Evolutionary conservation across 148 eudicot species (phyloP).

Genomic region (Fagopyrum tataricum): DNA sequence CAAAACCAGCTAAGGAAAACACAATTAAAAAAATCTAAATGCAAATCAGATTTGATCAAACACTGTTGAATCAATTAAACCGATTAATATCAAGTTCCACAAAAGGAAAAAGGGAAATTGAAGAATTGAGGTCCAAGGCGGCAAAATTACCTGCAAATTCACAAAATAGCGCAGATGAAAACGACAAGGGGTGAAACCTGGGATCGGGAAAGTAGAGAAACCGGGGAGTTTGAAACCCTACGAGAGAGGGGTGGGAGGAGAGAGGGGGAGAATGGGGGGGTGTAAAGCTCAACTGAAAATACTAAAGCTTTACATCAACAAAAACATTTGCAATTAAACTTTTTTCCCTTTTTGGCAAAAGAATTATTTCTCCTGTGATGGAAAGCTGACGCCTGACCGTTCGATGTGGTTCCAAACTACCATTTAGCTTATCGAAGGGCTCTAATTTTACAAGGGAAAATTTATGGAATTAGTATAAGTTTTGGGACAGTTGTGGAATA

Average conservation of each 20-base stretch:
- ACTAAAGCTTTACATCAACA: constrained; percentile 2
- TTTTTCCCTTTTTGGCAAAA: no score
- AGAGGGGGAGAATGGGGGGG: constrained; percentile 6
- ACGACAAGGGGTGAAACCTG: constrained; percentile 22
- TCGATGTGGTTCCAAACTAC: no score
- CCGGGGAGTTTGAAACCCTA: constrained; percentile 59
- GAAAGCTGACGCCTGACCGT: no score
- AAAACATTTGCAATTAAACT: not conserved
- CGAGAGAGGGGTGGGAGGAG: constrained; percentile 26
- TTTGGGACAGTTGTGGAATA: no score
- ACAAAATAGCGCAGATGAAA: constrained; percentile 17
- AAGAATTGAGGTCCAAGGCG: constrained; percentile 9
- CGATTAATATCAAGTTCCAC: not conserved
- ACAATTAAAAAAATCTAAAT: not conserved
- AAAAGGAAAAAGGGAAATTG: constrained; percentile 1
- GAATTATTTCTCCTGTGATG: no score
- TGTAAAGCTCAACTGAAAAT: constrained; percentile 7
- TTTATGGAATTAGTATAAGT: no score
- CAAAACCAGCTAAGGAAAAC: not conserved
- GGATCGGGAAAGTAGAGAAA: not conserved
- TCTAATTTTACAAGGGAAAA: no score
- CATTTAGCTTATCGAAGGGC: no score
- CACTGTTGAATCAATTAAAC: not conserved
- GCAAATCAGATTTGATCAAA: constrained; percentile 4
- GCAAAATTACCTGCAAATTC: constrained; percentile 26